Base-by-base conservation (phyloP, 306 rosid genomes). In the Quercus cerris region DNA sequence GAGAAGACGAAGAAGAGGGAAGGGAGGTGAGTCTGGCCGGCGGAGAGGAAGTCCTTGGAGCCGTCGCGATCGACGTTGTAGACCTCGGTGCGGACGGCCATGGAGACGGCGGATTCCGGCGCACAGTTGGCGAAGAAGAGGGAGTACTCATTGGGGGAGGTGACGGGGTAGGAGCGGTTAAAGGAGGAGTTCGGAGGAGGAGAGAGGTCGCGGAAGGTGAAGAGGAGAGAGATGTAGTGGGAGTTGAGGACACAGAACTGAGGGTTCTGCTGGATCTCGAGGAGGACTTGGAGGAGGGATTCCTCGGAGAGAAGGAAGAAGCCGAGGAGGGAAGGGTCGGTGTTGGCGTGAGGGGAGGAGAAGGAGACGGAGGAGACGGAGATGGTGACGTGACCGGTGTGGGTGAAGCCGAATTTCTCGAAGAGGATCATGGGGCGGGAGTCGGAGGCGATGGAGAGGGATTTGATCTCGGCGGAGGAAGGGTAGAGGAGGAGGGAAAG, bases 401-500 rank as follows among this genome's bases (percentile, higher is more conserved):
- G 93, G 1, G 98, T 90, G 94, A 94, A 94, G 0, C 98, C 98
- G 82, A 94, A 94, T 84, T 90, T 92, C 87, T 92, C 97, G 77
- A 92, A 87, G 1, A 89, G 90, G 78, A 94, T 92, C 98, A 92
- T 90, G 28, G 91, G 81, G 1, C 98, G 91, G 56, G 75, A 66
- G 81, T 92, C 98, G 82, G 91, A 77, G 68, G 84, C 56, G 52
- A 94, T 90, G 57, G 87, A 80, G 1, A 94, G 90, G 86, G 91
- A 78, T 84, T 88, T 94, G 83, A 94, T 94, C 91, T 92, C 98
- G 14, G 91, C 97, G 56, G 87, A 46, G 77, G 97, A 33, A 35
- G 77, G 83, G 31, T 73, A 71, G 20, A 75, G n/a, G 3, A 85
- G 54, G 73, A 62, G 54, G 22, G 56, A 31, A 61, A 90, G 38